Evolutionary conservation across 2,329 filamentous ascomycete species (phyloP), one percentile per base, ranked within the genome.

Genomic region (Corniculantispora saksenae): DNA sequence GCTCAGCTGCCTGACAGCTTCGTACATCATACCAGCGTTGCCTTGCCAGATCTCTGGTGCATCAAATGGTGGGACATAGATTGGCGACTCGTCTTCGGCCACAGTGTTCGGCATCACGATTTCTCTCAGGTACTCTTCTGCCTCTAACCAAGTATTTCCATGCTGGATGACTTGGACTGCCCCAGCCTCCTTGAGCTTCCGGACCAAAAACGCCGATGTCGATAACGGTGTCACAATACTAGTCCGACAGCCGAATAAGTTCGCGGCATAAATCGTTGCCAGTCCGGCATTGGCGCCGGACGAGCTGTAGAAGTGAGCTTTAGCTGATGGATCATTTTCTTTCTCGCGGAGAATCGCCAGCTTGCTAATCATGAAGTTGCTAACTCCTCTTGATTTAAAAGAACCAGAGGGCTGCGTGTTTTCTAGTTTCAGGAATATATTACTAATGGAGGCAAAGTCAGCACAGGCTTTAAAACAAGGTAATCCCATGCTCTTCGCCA

Each of bases 371-470:
- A 92, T 87, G 72, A 90, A 85, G 77, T 91, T 86, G 71, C 91
- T 91, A 69, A 94, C 87, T 61, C 90, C 91, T 71, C 86, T 84
- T 48, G 90, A 93, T 77, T 95, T 94, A 86, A 95, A 96, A 21
- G 91, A 93, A 68, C 90, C 91, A 8, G 89, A 90, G 9, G 92
- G 92, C 75, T 96, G 92, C 65, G 92, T 83, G 72, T 89, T 91
- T 71, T 95, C 92, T 66, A 94, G 86, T 77, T 95, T 95, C 72
- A 95, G 86, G 76, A 90, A 92, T 78, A 95, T 86, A 79, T 89
- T 87, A 81, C 91, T 82, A 66, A 64, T 65, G 65, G 66, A 65
- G 15, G 19, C 12, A 38, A n/a, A 23, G 32, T 32, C 32, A 32
- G 32, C 32, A 32, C 10, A 6, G 10, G 32, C 5, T 10, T 32